Conservation (phyloP, 495 filamentous ascomycete genomes). For the Hypoxylon lenormandii region DNA sequence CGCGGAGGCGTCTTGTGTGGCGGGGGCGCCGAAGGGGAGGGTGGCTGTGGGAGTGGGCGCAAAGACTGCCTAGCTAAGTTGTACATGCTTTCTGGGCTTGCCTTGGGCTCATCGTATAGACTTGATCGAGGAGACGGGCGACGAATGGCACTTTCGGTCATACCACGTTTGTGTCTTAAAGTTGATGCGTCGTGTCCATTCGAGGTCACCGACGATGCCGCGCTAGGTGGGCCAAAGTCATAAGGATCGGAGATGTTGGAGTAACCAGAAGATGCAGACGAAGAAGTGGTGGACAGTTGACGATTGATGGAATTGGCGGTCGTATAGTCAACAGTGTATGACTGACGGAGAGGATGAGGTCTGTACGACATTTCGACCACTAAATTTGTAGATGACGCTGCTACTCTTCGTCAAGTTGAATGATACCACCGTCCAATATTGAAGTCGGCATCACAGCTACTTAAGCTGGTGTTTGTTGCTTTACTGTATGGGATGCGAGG, state of each 20-base stretch:
- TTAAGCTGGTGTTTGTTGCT: constrained; percentile 21
- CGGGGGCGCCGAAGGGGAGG: constrained; percentile 66
- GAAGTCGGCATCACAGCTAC: constrained; percentile 52
- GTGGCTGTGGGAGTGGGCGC: constrained; percentile 77
- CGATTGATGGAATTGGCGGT: constrained; percentile 65
- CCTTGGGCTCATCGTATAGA: constrained; percentile 57
- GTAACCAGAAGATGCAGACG: constrained; percentile 77
- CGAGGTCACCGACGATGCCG: constrained; percentile 80
- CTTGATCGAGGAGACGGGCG: constrained; percentile 45
- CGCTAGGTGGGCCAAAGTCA: constrained; percentile 77
- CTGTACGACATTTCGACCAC: constrained; percentile 64
- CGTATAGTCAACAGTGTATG: constrained; percentile 72
- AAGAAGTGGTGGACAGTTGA: constrained; percentile 82
- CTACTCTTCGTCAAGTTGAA: constrained; percentile 46
- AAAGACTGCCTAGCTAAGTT: constrained; percentile 79
- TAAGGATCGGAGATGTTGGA: constrained; percentile 69
- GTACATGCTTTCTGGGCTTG: constrained; percentile 69
- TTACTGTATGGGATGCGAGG: constrained; percentile 5
- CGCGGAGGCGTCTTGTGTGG: constrained; percentile 44
- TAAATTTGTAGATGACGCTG: constrained; percentile 40
- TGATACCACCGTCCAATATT: constrained; percentile 37
- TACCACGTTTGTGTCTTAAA: constrained; percentile 77
- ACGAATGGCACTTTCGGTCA: constrained; percentile 70
- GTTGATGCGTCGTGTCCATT: constrained; percentile 63
- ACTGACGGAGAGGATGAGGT: constrained; percentile 69